These are phyloP conservation scores for Musa balbisiana DNA, from an alignment of 202 grass and related monocot species.

Conservation along the genomic window DNA sequence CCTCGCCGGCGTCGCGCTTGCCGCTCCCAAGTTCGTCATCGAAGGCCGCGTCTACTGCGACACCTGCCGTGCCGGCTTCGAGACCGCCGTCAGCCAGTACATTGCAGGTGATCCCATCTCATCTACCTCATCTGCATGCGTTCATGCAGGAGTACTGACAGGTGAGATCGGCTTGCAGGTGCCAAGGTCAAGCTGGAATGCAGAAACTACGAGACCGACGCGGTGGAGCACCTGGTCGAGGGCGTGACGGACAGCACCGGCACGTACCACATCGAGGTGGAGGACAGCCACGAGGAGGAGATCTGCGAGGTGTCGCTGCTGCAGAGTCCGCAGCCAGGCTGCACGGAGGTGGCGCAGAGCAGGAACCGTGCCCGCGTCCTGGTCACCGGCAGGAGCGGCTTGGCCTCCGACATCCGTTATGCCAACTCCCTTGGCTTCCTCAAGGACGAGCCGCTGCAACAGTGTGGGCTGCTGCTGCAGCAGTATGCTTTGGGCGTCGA, in stretches of 20 bases:
- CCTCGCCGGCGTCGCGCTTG: too few relatives aligned
- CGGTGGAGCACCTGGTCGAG: neutral
- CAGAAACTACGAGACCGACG: neutral
- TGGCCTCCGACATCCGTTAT: neutral
- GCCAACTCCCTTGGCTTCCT: slow-evolving; percentile 10
- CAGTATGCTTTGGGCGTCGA: neutral
- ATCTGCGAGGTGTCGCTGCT: slow-evolving; percentile 8
- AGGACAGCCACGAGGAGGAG: neutral
- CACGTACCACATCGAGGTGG: slow-evolving; percentile 1
- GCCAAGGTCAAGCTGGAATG: slow-evolving; percentile 2
- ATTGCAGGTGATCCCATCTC: neutral
- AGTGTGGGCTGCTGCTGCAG: slow-evolving; percentile 1
- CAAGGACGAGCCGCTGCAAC: neutral
- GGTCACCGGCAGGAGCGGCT: neutral
- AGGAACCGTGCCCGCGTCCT: neutral
- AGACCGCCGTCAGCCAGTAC: neutral
- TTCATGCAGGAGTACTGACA: too few relatives aligned
- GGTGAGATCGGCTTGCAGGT: neutral
- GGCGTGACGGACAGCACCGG: neutral
- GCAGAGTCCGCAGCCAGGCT: neutral
- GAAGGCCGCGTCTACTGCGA: slow-evolving; percentile 9
- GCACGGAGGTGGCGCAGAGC: neutral
- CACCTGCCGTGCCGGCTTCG: slow-evolving; percentile 5
- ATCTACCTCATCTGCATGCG: neutral
- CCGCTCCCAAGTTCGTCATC: neutral